Evolutionary conservation across 108 stramenopile genomes (phyloP).

Genomic region (Schizochytrium sp.): DNA sequence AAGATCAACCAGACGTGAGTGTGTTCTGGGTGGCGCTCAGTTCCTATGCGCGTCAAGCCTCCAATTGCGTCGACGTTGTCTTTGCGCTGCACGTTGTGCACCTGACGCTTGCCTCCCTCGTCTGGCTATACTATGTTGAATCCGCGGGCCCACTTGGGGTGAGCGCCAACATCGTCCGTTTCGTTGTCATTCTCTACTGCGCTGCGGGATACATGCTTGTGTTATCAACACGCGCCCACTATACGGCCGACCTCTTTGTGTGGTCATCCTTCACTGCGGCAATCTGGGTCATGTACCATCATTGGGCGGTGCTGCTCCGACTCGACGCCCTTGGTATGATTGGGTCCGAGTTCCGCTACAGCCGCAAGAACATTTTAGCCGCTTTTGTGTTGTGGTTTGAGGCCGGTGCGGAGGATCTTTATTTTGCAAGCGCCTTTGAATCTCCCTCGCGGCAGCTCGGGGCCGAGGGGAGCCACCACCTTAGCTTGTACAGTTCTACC

Average conservation of each 20-base stretch:
- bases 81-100: neutral
- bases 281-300: neutral
- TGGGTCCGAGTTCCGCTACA: neutral
- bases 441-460: neutral
- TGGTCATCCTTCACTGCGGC: neutral
- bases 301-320: neutral
- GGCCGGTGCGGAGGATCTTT: neutral
- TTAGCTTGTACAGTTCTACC: neutral
- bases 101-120: neutral
- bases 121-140: neutral
- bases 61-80: neutral
- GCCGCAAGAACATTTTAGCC: neutral
- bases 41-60: neutral
- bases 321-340: neutral
- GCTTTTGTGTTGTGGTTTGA: neutral
- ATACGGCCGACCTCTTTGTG: neutral
- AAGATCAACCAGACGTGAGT: neutral
- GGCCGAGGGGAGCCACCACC: neutral
- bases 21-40: neutral
- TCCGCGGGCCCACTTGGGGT: neutral
- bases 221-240: neutral
- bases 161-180: neutral
- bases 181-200: neutral
- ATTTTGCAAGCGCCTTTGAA: neutral
- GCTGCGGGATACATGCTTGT: neutral